phyloP scores from a whole-genome alignment of 2,329 filamentous ascomycete species.

The Colletotrichum destructivum region DNA sequence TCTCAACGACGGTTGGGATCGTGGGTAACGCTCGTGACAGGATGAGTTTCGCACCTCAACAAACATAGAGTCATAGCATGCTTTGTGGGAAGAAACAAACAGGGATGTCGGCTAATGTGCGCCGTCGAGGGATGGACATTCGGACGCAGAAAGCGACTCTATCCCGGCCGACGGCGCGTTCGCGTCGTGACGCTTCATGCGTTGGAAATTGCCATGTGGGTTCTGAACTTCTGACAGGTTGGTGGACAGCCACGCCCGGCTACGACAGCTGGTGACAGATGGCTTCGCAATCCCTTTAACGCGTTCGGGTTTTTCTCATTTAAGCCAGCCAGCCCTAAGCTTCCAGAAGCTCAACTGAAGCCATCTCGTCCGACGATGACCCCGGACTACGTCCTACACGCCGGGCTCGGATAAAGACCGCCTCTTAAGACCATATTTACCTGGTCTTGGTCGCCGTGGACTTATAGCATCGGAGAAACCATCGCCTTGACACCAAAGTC shows the following conservation, averaged over 20 bases:
- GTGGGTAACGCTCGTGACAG: constrained; percentile 1
- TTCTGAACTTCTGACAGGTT: not conserved
- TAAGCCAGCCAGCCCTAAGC: not conserved
- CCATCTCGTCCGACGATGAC: not conserved
- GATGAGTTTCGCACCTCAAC: not conserved
- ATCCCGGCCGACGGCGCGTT: constrained; percentile 20
- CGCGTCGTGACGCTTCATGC: constrained; percentile 41
- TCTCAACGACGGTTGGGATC: not conserved
- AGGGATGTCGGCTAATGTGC: constrained; percentile 25
- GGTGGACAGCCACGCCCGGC: not conserved
- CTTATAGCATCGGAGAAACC: not conserved
- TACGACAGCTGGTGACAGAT: not conserved
- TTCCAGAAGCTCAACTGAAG: not conserved
- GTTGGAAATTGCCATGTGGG: constrained; percentile 34
- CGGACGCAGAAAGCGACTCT: constrained; percentile 23
- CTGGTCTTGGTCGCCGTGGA: not conserved
- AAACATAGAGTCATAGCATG: constrained; percentile 21
- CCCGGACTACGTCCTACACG: no score
- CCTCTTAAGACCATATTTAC: not conserved
- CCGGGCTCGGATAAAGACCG: no score
- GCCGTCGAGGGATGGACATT: constrained; percentile 28
- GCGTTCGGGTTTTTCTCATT: not conserved
- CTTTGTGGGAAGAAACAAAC: constrained; percentile 5
- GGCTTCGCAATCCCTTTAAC: no score
- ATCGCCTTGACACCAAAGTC: no score